Percentiles rank a stretch among this genome's conserved stretches.
phyloP scores from a whole-genome alignment of 345 rosid species.

The Dipteronia dyeriana region DNA sequence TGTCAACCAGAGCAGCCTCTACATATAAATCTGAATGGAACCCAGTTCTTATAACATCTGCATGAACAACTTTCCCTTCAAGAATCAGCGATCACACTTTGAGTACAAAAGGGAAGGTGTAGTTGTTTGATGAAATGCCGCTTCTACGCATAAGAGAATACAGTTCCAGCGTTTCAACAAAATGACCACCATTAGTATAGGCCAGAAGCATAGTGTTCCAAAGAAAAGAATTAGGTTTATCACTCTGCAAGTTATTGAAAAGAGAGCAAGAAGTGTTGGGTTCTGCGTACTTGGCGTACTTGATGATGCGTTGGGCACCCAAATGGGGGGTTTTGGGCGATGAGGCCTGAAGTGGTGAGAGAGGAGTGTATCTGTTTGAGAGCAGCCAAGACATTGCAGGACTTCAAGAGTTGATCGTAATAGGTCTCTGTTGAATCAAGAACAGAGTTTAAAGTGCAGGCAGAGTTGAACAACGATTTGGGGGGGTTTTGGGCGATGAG shows the following conservation, averaged over 20 bases:
- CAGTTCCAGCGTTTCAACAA: constrained; percentile 39
- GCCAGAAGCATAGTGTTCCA: constrained; percentile 59
- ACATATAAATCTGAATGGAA: constrained; percentile 35
- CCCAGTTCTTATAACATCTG: constrained; percentile 37
- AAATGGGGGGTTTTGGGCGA: constrained; percentile 36
- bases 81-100: constrained; percentile 42
- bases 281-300: constrained; percentile 39
- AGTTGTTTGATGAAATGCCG: constrained; percentile 42
- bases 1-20: constrained; percentile 36
- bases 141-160: constrained; percentile 41
- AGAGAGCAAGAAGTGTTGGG: constrained; percentile 30
- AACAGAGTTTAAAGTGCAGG: background rate
- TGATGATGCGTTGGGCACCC: constrained; percentile 42
- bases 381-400: constrained; percentile 28
- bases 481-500: constrained; percentile 29
- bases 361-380: constrained; percentile 47
- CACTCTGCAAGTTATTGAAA: constrained; percentile 27
- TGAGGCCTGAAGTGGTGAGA: constrained; percentile 32
- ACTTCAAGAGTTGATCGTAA: constrained; percentile 32
- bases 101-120: constrained; percentile 43
- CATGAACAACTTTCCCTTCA: constrained; percentile 43
- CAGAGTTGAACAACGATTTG: constrained; percentile 19
- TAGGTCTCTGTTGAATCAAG: constrained; percentile 22
- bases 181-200: constrained; percentile 38
- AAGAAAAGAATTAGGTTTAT: constrained; percentile 38